Evolutionary conservation across 2,329 filamentous ascomycete genomes (phyloP).

Genomic region (Chalaropsis thielavioides): DNA sequence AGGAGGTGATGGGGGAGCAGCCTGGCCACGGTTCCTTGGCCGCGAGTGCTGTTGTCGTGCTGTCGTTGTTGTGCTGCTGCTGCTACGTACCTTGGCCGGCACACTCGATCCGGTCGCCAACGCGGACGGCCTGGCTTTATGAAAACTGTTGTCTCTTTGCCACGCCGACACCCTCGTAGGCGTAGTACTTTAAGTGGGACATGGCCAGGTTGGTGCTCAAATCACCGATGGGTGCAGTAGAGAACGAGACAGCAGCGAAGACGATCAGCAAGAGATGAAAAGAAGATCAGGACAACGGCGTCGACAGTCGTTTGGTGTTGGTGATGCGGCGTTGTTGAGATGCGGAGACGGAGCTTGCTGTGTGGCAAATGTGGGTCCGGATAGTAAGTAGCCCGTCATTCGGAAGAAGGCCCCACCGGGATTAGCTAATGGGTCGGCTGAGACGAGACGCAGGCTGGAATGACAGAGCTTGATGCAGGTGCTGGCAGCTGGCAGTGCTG

Average conservation of each 20-base stretch:
- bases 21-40: background rate
- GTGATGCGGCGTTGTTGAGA: no score
- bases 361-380: no score
- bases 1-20: background rate
- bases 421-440: no score
- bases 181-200: conserved; percentile 24
- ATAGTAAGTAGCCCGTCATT: no score
- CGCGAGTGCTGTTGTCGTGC: background rate
- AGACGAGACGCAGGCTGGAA: no score
- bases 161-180: conserved; percentile 26
- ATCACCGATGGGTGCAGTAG: background rate
- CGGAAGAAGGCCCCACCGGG: no score
- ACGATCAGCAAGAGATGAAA: background rate
- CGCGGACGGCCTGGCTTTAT: conserved; percentile 35
- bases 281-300: no score
- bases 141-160: conserved; percentile 22
- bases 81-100: conserved; percentile 31
- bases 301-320: no score
- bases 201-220: conserved; percentile 17
- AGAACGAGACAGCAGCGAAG: background rate
- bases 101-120: conserved; percentile 34
- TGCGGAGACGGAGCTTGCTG: no score
- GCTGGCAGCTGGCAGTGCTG: background rate
- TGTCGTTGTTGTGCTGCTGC: background rate
- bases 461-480: no score